These are phyloP conservation scores for Sphaerobolus stellatus DNA, from an alignment of 1,284 basidiomycete genomes.

Conservation along the genomic window DNA sequence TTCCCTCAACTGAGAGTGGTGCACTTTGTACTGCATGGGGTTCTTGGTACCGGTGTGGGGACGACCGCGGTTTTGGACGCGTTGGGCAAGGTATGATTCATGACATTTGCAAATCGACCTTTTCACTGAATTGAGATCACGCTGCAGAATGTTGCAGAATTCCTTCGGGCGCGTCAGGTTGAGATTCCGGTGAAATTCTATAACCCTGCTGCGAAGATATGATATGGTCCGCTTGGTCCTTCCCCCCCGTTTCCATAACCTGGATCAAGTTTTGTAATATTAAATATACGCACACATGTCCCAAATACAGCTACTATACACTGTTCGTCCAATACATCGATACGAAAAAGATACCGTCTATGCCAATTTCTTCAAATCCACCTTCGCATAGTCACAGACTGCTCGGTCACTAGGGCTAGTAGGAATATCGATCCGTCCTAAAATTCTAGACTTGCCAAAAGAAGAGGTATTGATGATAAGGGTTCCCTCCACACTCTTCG, in stretches of 20 bases:
- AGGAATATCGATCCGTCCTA: slow-evolving; percentile 10
- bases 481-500: slow-evolving; percentile 3
- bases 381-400: slow-evolving; percentile 5
- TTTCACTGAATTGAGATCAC: not conserved
- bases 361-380: slow-evolving; percentile 9
- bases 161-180: slow-evolving; percentile 5
- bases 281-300: too few species aligned
- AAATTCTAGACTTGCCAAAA: slow-evolving; percentile 7
- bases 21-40: slow-evolving; percentile 11
- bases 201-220: slow-evolving; percentile 7
- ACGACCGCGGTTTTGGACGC: slow-evolving; percentile 5
- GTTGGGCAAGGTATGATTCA: slow-evolving; percentile 4
- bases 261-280: too few species aligned
- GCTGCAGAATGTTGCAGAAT: slow-evolving; percentile 10
- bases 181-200: slow-evolving; percentile 9
- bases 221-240: too few species aligned
- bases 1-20: slow-evolving; percentile 3
- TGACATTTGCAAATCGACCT: too few species aligned
- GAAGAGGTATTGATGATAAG: slow-evolving; percentile 9
- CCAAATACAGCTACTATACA: too few species aligned
- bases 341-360: too few species aligned
- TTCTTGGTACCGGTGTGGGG: slow-evolving; percentile 4
- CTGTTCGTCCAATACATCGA: too few species aligned
- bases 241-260: too few species aligned
- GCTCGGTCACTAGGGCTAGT: not conserved